Evolutionary conservation across 352 stramenopile genomes (phyloP), one percentile per base, ranked within the genome.

Genomic region (Phytophthora litchii): DNA sequence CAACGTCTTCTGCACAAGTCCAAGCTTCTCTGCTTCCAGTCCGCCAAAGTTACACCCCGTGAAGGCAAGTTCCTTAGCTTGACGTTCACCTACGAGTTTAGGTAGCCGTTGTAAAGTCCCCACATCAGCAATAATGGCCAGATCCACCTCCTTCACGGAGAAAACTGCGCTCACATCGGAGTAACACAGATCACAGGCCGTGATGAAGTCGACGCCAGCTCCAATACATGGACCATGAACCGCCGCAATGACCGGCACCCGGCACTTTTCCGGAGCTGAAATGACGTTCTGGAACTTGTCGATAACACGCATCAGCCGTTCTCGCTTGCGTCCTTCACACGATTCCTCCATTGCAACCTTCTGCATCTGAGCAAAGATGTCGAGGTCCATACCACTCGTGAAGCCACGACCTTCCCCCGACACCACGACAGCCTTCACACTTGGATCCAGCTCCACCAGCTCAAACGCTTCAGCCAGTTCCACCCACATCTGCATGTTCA

Each of bases 401-500:
- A 97, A 97, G 1, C 70, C 77, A 31, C 78, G 73, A n/a, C 86
- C 86, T 56, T 90, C 71, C 17, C 89, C 88, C 17, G 83, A 90
- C 38, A 97, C 64, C 10, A 97, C 57, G 12, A 96, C 81, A 12
- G 78, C 82, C 43, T 80, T 83, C 42, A 94, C 83, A 59, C 68
- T 85, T 59, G 74, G 59, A 31, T 92, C 81, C 8, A 64, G 21
- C 49, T 94, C 79, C 21, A 96, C 69, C 37, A 74, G 58, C 25
- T 87, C 67, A 32, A 95, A 97, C 13, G 78, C 74, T 37, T 80
- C 54, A 14, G 74, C 73, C 37, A 96, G 50, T 17, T 97, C 89
- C 25, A 79, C 62, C 89, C 89, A 97, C 80, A 96, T 92, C 54
- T 88, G 82, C 82, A 97, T 92, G 67, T 94, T 91, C 73, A 97